These are phyloP conservation scores for Coffea humblotiana DNA, from an alignment of 305 asterid species.

Conservation along the genomic window DNA sequence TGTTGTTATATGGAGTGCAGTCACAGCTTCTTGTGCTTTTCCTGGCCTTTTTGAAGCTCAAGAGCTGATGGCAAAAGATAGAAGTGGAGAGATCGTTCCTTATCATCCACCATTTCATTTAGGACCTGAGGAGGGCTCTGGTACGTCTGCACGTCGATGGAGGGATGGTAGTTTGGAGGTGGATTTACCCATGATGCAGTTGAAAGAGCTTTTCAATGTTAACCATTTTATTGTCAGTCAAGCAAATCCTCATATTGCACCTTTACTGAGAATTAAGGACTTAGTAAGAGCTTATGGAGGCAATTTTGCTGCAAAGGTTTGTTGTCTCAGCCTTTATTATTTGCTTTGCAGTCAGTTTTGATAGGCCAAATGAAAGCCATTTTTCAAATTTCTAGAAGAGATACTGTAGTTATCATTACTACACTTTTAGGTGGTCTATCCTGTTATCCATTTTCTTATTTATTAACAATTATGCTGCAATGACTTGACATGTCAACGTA, in stretches of 20 bases:
- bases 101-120: constrained; percentile 92
- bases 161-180: constrained; percentile 98
- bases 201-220: constrained; percentile 94
- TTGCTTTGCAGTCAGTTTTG: background rate
- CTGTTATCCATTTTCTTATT: background rate
- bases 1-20: constrained; percentile 97
- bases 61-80: constrained; percentile 95
- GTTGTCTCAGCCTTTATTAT: constrained; percentile 1
- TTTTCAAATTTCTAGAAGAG: background rate
- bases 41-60: constrained; percentile 97
- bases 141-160: constrained; percentile 76
- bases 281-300: constrained; percentile 89
- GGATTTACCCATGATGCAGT: constrained; percentile 94
- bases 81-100: constrained; percentile 88
- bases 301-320: constrained; percentile 91
- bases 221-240: constrained; percentile 96
- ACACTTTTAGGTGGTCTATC: background rate
- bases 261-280: constrained; percentile 79
- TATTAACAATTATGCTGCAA: background rate
- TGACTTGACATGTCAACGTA: background rate
- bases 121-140: constrained; percentile 68
- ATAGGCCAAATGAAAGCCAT: background rate
- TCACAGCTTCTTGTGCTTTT: constrained; percentile 95
- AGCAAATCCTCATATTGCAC: constrained; percentile 93
- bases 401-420: background rate